Evolutionary conservation across 768 basidiomycete species (phyloP).

Genomic region (Imleria badia): DNA sequence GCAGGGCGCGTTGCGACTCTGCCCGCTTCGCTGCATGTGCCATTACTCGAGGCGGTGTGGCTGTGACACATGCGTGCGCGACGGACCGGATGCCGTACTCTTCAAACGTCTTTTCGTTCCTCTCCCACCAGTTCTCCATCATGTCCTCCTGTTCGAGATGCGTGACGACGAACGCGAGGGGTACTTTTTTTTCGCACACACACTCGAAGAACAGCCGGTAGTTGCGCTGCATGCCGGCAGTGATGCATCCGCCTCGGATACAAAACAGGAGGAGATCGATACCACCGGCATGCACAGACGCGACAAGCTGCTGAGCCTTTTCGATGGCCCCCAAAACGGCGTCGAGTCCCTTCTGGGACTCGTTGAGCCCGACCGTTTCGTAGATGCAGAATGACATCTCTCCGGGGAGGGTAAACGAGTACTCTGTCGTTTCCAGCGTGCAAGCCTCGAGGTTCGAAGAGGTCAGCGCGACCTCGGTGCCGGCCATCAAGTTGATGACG

Average conservation of each 20-base stretch:
- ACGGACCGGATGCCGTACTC: not conserved
- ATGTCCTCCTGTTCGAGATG: constrained; percentile 1
- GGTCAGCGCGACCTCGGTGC: not conserved
- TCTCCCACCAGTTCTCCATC: constrained; percentile 16
- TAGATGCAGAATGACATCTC: not conserved
- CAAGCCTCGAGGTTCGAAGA: not conserved
- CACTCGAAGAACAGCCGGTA: constrained; percentile 17
- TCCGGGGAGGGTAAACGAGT: not conserved
- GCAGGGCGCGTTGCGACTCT: not conserved
- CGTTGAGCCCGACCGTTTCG: constrained; percentile 12
- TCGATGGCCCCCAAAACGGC: constrained; percentile 5
- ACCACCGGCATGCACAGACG: constrained; percentile 4
- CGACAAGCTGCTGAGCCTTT: constrained; percentile 11
- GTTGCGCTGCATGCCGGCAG: constrained; percentile 1
- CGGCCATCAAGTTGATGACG: constrained; percentile 9
- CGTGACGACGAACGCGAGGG: constrained; percentile 14
- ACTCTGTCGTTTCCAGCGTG: not conserved
- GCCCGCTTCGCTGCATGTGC: not conserved
- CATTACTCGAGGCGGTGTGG: not conserved
- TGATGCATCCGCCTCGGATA: constrained; percentile 5
- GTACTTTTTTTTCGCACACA: constrained; percentile 7
- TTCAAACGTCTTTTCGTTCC: not conserved
- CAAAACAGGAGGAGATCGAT: constrained; percentile 19
- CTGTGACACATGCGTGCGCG: constrained; percentile 13
- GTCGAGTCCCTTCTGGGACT: constrained; percentile 3